Evolutionary conservation across 768 basidiomycete species (phyloP), one percentile per base, ranked within the genome.

Genomic region (Sporobolomyces phaffii): DNA sequence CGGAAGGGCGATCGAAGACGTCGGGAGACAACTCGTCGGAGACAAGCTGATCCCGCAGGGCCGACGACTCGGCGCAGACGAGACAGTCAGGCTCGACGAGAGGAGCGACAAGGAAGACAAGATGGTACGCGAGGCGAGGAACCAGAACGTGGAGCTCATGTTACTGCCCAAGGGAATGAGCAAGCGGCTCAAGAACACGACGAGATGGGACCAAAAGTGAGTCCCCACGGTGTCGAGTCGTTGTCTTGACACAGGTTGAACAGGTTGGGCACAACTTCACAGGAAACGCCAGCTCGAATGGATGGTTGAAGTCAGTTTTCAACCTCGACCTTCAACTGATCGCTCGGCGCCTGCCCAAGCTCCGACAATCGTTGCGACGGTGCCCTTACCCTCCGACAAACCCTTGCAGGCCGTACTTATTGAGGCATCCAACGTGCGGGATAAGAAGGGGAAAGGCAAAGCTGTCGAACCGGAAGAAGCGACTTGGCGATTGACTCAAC

Each of bases 141-240:
- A 51, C 8, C 66, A 68, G 8, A 59, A 64, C 11, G 69, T 65
- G 43, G 61, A 69, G 44, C 51, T 73, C 10, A 59, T 73, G 26
- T 44, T 68, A 7, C 49, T 73, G 18, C 69, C 69, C 6, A 65
- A 65, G 36, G 72, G 69, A 22, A 73, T 73, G 72, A 60, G 49
- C 36, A 68, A 65, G 26, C 60, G 72, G 8, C 20, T 36, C 15
- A 60, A 49, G 50, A 73, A 73, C 54, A 34, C 38, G 20, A 63
- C 72, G 33, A 38, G 69, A 3, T 73, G 65, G 66, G 64, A 73
- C 40, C 41, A 43, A 4, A 70, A 68, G 66, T 68, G 22, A 41
- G 62, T 29, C 34, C 6, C 14, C 10, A n/a, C n/a, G n/a, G n/a
- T n/a, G n/a, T n/a, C 29, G 9, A 22, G 33, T 29, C 18, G 31